phyloP scores from a whole-genome alignment of 148 eudicot species.

The Chenopodium quinoa region DNA sequence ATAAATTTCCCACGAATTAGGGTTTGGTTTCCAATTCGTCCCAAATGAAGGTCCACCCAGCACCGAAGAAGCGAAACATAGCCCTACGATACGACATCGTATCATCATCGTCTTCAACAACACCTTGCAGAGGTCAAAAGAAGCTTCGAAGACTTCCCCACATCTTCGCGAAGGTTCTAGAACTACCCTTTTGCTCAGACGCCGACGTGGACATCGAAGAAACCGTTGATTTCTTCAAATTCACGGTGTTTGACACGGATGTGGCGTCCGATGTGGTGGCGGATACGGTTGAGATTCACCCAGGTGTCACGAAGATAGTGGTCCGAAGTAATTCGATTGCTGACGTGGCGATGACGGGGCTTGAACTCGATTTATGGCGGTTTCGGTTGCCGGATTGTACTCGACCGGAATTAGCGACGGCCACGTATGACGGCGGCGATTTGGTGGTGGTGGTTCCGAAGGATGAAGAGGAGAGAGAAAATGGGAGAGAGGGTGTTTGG shows the following conservation, averaged over 20 bases:
- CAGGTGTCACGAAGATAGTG: constrained; percentile 86
- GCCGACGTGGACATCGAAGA: constrained; percentile 69
- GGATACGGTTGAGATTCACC: constrained; percentile 61
- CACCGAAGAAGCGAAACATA: constrained; percentile 49
- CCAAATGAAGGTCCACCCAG: constrained; percentile 64
- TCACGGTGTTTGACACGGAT: constrained; percentile 57
- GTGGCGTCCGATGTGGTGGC: constrained; percentile 49
- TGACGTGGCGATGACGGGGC: constrained; percentile 32
- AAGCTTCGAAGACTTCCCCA: constrained; percentile 81
- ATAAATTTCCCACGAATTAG: background rate
- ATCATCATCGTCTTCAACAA: constrained; percentile 26
- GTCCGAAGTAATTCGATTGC: constrained; percentile 37
- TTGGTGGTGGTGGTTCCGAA: constrained; percentile 83
- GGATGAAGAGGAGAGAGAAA: constrained; percentile 24
- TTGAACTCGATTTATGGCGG: constrained; percentile 84
- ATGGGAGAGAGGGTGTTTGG: constrained; percentile 33
- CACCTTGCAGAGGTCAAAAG: constrained; percentile 40
- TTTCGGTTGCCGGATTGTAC: constrained; percentile 64
- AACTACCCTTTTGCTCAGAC: constrained; percentile 79
- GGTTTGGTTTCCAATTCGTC: constrained; percentile 19
- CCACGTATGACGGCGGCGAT: constrained; percentile 55
- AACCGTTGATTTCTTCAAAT: constrained; percentile 46
- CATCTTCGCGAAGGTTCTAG: constrained; percentile 85
- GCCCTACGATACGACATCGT: constrained; percentile 43
- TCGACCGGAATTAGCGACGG: constrained; percentile 63